Base-by-base conservation (phyloP, 495 filamentous ascomycete genomes). In the Podospora pseudopauciseta region DNA sequence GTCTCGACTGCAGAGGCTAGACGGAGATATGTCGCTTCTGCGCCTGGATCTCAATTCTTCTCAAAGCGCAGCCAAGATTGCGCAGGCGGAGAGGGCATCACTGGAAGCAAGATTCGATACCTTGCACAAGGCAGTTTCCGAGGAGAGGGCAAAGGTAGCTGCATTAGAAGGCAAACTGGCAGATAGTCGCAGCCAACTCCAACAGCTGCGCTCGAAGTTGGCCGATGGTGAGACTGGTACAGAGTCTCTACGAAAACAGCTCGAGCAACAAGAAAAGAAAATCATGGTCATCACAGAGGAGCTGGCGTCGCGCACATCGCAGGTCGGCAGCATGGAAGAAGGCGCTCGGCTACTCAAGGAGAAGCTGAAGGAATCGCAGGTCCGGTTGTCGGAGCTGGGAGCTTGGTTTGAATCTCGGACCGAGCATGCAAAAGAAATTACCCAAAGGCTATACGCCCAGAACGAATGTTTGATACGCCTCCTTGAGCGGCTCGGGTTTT, bases 401-500 rank as follows among this genome's bases (percentile, higher is more conserved):
- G 70, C 74, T 59, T 84, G 86, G 56, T 81, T 89, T 16, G 85
- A 91, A 62, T 82, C 85, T 60, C 90, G 92, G 28, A 89, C 87
- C 32, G 75, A 77, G 39, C 89, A 86, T 57, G 88, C 91, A 6
- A 91, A 92, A 71, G 92, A 97, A 66, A 80, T 97, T 11, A 94
- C 93, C 26, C 89, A 91, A 69, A 85, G 89, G 30, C 83, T 97
- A 6, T 92, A 91, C 67, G 78, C 86, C 3, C 91, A 95, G 63
- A 90, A 93, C 65, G 89, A 92, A 70, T 88, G 89, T 57, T 79
- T 96, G 4, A 86, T 86, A 49, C 85, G 86, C 49, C 87, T 99
- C 58, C 86, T 99, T 1, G 93, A 97, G 73, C 86, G 90, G 34
- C 80, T 98, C 3, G 93, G 94, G 15, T 96, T 93, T 73, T 87